A percentile compares a stretch with the other conserved stretches of the same genome.
These are phyloP conservation scores for Eutrema heterophyllum DNA, from an alignment of 345 rosid species.

Conservation along the genomic window DNA sequence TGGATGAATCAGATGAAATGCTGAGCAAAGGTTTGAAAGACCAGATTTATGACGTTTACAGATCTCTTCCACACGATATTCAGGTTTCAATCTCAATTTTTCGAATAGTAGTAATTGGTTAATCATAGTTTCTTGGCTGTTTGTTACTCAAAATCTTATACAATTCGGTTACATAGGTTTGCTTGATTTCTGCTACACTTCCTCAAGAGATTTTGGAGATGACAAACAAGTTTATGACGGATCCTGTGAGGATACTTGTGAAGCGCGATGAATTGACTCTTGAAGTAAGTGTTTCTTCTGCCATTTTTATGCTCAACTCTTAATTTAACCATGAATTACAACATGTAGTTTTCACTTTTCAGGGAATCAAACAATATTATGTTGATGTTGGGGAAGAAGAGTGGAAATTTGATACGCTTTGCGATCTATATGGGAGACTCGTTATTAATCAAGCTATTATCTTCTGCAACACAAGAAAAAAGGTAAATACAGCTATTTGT, in stretches of 20 bases:
- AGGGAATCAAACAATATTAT: conserved; percentile 92
- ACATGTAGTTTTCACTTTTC: background rate
- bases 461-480: conserved; percentile 92
- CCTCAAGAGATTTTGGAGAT: conserved; percentile 97
- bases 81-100: conserved; percentile 44
- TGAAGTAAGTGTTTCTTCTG: conserved; percentile 44
- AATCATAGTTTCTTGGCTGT: background rate
- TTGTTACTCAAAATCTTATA: background rate
- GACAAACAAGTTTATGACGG: conserved; percentile 89
- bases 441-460: conserved; percentile 91
- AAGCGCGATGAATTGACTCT: conserved; percentile 90
- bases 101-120: background rate
- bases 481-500: conserved; percentile 37
- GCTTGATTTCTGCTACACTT: conserved; percentile 91
- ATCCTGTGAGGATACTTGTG: conserved; percentile 92
- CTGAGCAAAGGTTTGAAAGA: conserved; percentile 96
- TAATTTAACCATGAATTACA: background rate
- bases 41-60: conserved; percentile 89
- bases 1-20: conserved; percentile 97
- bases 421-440: conserved; percentile 92
- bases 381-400: conserved; percentile 93
- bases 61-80: conserved; percentile 92
- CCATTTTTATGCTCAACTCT: background rate
- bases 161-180: conserved; percentile 42
- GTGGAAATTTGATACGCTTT: conserved; percentile 94